Base-by-base conservation (phyloP, 1,284 basidiomycete genomes). In the Sutorius eximius region DNA sequence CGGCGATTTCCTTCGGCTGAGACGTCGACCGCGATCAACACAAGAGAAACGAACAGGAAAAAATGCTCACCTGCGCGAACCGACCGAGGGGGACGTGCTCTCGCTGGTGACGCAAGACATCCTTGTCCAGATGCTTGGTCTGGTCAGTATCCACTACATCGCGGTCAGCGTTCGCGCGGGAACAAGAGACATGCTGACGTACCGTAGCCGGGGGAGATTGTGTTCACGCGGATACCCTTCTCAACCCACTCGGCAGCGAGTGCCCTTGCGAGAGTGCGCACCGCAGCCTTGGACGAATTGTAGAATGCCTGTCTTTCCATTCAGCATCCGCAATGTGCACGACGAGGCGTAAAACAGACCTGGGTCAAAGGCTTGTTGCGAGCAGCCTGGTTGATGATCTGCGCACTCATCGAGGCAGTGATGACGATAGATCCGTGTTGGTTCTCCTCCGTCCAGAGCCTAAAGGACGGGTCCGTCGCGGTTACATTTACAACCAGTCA, bases 161-260 rank as follows among this genome's bases (percentile, higher is more conserved):
- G 34, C 29, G 5, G 34, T 59, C 36, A 58, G 18, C 3, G 61
- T 58, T 2, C 56, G 24, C 24, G 24, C 5, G 52, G 8, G 46
- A 3, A 41, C 59, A 16, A 0, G 13, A 13, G 13, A 16, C 3
- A 18, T 13, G n/a, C 4, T 12, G 24, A 41, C 52, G 27, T 52
- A 80, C 82, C 80, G 46, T 85, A 86, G 46, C 83, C 85, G 1
- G 83, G 83, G 22, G 80, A 81, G 18, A 87, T 57, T 0, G 79
- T 76, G 64, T 87, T 87, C 13, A 87, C 82, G 12, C 85, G 75
- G 49, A 86, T 85, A 7, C 65, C 66, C 42, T 74, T 65, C 54
- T 42, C 20, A 0, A 81, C 79, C 83, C 85, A 86, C 64, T 87
- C 85, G 0, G 81, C 76, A 2, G 85, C 85, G 5, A 87, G 73